A percentile compares a stretch with the other conserved stretches of the same genome.
Evolutionary conservation across 495 filamentous ascomycete species (phyloP).

Genomic region (Halenospora varia): DNA sequence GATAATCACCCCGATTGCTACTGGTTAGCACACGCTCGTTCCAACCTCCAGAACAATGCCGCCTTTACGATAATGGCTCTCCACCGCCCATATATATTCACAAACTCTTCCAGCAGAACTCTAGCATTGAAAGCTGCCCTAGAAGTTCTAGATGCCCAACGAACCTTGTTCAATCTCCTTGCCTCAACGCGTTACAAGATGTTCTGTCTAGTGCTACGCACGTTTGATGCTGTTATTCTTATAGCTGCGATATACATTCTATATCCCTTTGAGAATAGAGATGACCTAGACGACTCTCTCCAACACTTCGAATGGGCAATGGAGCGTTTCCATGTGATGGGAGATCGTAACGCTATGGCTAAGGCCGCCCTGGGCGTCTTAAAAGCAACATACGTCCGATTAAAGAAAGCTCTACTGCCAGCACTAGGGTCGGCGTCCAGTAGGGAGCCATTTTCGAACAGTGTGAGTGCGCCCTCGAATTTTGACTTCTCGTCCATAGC

Average conservation of each 20-base stretch:
- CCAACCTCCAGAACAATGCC: constrained; percentile 40
- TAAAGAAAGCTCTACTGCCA: constrained; percentile 36
- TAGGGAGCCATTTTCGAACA: constrained; percentile 13
- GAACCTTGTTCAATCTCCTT: constrained; percentile 42
- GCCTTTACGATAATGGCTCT: constrained; percentile 55
- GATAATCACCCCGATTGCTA: constrained; percentile 43
- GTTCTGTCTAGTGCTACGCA: constrained; percentile 51
- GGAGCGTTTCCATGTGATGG: constrained; percentile 48
- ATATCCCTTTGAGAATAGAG: constrained; percentile 43
- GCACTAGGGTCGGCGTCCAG: neutral
- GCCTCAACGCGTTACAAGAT: constrained; percentile 51
- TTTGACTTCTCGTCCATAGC: constrained; percentile 44
- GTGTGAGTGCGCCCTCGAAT: constrained; percentile 21
- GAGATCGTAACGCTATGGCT: constrained; percentile 45
- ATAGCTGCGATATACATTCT: constrained; percentile 55
- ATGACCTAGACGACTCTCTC: constrained; percentile 36
- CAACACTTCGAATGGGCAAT: constrained; percentile 51
- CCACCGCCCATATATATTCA: constrained; percentile 61
- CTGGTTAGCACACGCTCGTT: constrained; percentile 47
- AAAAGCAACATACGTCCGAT: constrained; percentile 38
- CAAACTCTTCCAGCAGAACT: constrained; percentile 42
- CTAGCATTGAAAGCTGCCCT: constrained; percentile 52
- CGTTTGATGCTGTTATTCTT: constrained; percentile 59
- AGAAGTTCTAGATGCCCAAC: constrained; percentile 51
- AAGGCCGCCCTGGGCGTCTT: constrained; percentile 48